These are phyloP conservation scores for Collybia sordida DNA, from an alignment of 768 basidiomycete genomes.

Conservation along the genomic window DNA sequence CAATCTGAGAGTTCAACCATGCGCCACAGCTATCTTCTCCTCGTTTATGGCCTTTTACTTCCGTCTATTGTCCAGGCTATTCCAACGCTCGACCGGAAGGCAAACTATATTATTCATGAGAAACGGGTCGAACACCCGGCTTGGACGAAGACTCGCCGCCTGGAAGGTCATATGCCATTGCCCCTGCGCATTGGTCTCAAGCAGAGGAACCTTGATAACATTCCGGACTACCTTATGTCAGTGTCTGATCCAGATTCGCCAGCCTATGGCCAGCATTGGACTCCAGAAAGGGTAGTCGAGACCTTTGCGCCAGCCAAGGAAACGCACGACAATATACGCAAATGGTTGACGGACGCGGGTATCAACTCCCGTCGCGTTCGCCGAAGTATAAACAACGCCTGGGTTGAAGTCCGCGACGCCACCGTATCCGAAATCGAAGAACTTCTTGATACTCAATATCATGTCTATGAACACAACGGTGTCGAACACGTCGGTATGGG, in stretches of 20 bases:
- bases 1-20: not conserved
- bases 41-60: not conserved
- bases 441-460: constrained; percentile 30
- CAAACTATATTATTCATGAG: not conserved
- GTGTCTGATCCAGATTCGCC: constrained; percentile 36
- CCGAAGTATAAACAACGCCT: constrained; percentile 20
- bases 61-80: not conserved
- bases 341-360: constrained; percentile 28
- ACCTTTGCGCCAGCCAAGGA: constrained; percentile 29
- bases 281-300: constrained; percentile 23
- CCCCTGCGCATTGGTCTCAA: constrained; percentile 34
- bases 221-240: constrained; percentile 27
- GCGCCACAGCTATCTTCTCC: not conserved
- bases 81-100: not conserved
- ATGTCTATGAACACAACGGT: constrained; percentile 28
- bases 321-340: constrained; percentile 21
- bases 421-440: constrained; percentile 29
- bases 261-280: constrained; percentile 34
- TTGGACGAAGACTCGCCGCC: not conserved
- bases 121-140: not conserved
- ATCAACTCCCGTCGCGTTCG: constrained; percentile 21
- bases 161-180: constrained; percentile 12
- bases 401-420: constrained; percentile 30
- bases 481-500: constrained; percentile 27
- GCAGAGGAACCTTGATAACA: constrained; percentile 28